Percentiles rank a stretch among this genome's conserved stretches.
phyloP scores from a whole-genome alignment of 495 filamentous ascomycete genomes.

The Neurospora sp. region DNA sequence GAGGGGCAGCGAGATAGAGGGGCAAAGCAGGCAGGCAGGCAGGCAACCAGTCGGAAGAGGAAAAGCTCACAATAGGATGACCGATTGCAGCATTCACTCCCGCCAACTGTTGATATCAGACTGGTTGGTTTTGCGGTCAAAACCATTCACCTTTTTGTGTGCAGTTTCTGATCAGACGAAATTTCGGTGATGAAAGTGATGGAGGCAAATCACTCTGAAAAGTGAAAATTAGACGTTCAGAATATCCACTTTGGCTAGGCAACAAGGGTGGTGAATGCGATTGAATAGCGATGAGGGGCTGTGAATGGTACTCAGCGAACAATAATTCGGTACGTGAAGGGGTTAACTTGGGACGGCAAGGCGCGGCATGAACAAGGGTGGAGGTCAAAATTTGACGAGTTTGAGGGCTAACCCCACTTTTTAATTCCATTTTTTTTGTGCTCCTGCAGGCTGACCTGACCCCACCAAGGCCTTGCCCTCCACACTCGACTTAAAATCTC shows the following conservation, averaged over 20 bases:
- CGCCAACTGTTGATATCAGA: not conserved
- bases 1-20: not conserved
- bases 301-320: not conserved
- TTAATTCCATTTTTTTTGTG: conserved; percentile 13
- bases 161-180: not conserved
- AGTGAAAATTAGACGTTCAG: not conserved
- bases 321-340: not conserved
- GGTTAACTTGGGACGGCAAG: conserved; percentile 10
- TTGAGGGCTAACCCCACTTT: conserved; percentile 20
- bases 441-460: conserved; percentile 2
- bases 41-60: not conserved
- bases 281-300: not conserved
- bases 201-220: not conserved
- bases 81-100: not conserved
- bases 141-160: not conserved
- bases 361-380: conserved; percentile 11
- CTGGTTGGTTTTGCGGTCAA: not conserved
- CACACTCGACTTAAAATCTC: conserved; percentile 19
- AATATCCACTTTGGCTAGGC: not conserved
- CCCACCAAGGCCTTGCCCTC: conserved; percentile 19
- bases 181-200: not conserved
- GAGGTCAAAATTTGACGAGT: conserved; percentile 3
- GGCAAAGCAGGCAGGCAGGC: not conserved
- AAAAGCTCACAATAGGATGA: not conserved
- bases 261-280: not conserved